These are phyloP conservation scores for Gentiana straminea DNA, from an alignment of 257 asterid genomes.

Conservation along the genomic window DNA sequence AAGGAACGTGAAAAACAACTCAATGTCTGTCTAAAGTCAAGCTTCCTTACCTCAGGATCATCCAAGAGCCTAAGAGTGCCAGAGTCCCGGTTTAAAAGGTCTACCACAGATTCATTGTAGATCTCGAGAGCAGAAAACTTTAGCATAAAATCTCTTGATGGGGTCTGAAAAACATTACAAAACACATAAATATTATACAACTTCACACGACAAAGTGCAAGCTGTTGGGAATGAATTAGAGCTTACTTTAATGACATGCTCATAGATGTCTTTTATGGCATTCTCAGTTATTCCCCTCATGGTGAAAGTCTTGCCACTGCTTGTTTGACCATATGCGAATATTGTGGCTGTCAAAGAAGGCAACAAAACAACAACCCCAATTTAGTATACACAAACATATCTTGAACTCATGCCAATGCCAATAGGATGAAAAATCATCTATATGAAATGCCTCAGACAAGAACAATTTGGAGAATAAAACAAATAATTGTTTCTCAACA, in stretches of 20 bases:
- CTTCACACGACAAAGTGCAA: neutral
- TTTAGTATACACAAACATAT: too few species aligned
- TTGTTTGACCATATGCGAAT: slow-evolving; percentile 94
- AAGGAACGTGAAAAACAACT: neutral
- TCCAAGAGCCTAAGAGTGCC: slow-evolving; percentile 81
- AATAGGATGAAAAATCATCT: neutral
- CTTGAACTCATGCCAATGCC: too few species aligned
- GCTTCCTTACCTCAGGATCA: slow-evolving; percentile 69
- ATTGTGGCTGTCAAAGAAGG: slow-evolving; percentile 58
- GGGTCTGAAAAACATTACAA: slow-evolving; percentile 35
- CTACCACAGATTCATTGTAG: slow-evolving; percentile 88
- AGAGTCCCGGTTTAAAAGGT: slow-evolving; percentile 78
- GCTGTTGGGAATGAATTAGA: slow-evolving; percentile 3
- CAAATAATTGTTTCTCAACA: too few species aligned
- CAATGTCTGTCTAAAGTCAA: neutral
- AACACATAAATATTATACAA: neutral
- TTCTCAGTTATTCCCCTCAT: slow-evolving; percentile 90
- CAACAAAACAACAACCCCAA: neutral
- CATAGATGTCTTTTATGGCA: slow-evolving; percentile 73
- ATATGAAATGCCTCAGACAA: too few species aligned
- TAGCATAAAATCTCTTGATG: slow-evolving; percentile 66
- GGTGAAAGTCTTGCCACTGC: slow-evolving; percentile 95
- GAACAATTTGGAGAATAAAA: too few species aligned
- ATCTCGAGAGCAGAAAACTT: slow-evolving; percentile 93
- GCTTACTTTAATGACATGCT: slow-evolving; percentile 57